A percentile compares a stretch with the other conserved stretches of the same genome.
These are phyloP conservation scores for Trichoderma guizhouense DNA, from an alignment of 2,329 filamentous ascomycete genomes.

Conservation along the genomic window DNA sequence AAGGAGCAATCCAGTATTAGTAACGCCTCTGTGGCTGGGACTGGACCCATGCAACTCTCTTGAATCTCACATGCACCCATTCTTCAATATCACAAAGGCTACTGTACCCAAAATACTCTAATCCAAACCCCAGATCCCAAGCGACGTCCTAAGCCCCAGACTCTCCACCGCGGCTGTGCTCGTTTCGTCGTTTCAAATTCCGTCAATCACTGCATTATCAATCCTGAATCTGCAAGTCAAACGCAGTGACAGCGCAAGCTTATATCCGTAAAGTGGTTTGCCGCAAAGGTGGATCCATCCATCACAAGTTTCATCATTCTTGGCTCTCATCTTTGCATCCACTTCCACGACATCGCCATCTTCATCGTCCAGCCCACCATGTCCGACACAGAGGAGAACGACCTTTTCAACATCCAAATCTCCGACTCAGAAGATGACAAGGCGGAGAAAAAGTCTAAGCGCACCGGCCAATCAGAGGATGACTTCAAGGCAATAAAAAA, in stretches of 20 bases:
- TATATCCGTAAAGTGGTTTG: background rate
- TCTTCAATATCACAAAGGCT: background rate
- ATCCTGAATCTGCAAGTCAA: background rate
- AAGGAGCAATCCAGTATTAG: background rate
- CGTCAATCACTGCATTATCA: background rate
- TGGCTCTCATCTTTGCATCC: background rate
- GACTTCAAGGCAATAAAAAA: slow-evolving; percentile 46
- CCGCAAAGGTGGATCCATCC: background rate
- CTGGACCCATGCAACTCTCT: background rate
- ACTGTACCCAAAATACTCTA: background rate
- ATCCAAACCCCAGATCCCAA: background rate
- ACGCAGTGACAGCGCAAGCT: background rate
- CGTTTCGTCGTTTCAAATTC: background rate
- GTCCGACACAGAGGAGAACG: slow-evolving; percentile 31
- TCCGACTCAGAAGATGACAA: slow-evolving; percentile 34
- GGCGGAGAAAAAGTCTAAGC: slow-evolving; percentile 30
- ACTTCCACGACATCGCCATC: background rate
- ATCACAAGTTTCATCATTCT: background rate
- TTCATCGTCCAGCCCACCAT: slow-evolving; percentile 14
- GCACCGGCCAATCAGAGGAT: slow-evolving; percentile 47
- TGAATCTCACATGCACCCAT: background rate
- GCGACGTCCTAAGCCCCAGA: background rate
- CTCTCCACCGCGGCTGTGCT: slow-evolving; percentile 5
- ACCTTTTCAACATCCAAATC: slow-evolving; percentile 30
- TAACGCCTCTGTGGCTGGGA: background rate